Base-by-base conservation (phyloP, 2,329 filamentous ascomycete species). In the Chrysosporium queenslandicum region DNA sequence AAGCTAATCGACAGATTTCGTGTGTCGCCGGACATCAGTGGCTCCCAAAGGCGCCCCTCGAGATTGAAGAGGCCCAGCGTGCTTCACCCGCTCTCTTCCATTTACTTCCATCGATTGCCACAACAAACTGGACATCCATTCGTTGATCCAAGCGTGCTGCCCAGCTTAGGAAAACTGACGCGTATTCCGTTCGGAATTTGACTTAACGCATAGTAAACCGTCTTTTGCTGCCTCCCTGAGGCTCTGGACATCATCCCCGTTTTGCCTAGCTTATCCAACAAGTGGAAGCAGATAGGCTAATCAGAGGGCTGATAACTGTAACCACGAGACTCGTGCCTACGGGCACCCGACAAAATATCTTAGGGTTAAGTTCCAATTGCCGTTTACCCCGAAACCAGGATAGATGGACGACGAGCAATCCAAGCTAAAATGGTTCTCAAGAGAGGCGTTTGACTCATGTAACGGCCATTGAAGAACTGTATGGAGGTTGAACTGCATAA, bases 291-390 rank as follows among this genome's bases (percentile, higher is more conserved):
- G 61, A 58, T 63, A 65, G 65, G 71, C 70, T 89, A 89, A 67
- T 90, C 81, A 77, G 77, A 74, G 74, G 73, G 71, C 77, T 72
- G 77, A 82, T 82, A 82, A 85, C 83, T 79, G 73, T 74, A 69
- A 77, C 76, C 80, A 81, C 81, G 86, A 89, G 64, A 77, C 85
- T 86, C 51, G 55, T 59, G 57, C 59, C 54, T 39, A 39, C 69
- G 66, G 46, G 74, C 74, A 74, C 25, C 37, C 47, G 47, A 50
- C 39, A 27, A 32, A n/a, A 23, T n/a, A n/a, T 2, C 78, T 86
- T 95, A 95, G 90, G 90, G 90, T 94, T 95, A 94, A 90, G 86
- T 90, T 90, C 86, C 87, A 82, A 84, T 71, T 74, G 71, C 74
- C 75, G 75, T 80, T 83, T 79, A 77, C 79, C 71, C 71, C 73